Base-by-base conservation (phyloP, 2,329 filamentous ascomycete species). In the Ceratocystis albifundus region DNA sequence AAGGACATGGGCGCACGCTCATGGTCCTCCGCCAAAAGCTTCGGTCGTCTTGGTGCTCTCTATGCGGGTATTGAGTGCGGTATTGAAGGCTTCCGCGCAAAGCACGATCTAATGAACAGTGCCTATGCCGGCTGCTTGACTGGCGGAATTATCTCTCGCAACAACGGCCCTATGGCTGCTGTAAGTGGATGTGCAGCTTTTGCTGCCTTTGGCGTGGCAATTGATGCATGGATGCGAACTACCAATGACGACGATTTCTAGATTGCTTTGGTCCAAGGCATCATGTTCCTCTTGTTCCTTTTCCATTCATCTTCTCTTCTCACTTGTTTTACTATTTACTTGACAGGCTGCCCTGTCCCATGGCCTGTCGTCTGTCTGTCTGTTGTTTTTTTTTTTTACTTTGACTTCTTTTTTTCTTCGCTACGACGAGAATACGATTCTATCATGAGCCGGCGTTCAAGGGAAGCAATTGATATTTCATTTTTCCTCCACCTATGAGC, bases 61-160 rank as follows among this genome's bases (percentile, higher is more conserved):
- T 99, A 95, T 79, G 84, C 86, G 17, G 93, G 93, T 50, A 96
- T 94, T 65, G 94, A 99, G 78, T 99, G 94, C 79, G 91, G 89
- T 70, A 91, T 99, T 73, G 94, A 99, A 76, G 92, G 92, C 0
- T 82, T 89, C 72, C 84, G 94, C 36, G 94, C 92, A 25, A 96
- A 96, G 80, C 96, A 97, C 77, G 94, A 97, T 75, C 76, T 97
- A 36, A 84, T 80, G 69, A 99, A 99, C 78, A 90, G 90, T 65
- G 86, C 94, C 4, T 84, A 87, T 3, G 90, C 92, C 0, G 94
- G 94, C 0, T 97, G 93, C 74, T 79, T 96, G 65, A 96, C 94
- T 8, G 94, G 94, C 17, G 94, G 90, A 20, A 88, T 94, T 65
- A 77, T 99, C 69, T 93, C 90, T 61, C 85, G 88, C 69, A 89